Percentiles rank a stretch among this genome's conserved stretches.
Evolutionary conservation across 2,329 filamentous ascomycete species (phyloP).

Genomic region (Helicocarpus griseus): DNA sequence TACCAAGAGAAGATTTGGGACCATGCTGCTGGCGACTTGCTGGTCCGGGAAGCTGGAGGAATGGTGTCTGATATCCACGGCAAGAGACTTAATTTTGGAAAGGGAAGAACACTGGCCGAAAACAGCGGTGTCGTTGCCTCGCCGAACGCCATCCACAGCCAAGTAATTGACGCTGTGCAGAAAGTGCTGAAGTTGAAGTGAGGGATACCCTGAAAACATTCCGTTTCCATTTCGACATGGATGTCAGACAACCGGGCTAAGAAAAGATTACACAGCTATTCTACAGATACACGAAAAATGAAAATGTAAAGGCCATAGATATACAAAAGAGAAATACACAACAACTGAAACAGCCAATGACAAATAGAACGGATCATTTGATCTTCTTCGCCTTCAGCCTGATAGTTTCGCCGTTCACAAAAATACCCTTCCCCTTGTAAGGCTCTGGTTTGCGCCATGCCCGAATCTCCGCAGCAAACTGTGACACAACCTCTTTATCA

Average conservation of each 20-base stretch:
- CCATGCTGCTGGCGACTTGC: conserved; percentile 87
- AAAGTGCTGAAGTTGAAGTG: conserved; percentile 54
- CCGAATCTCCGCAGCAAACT: conserved; percentile 81
- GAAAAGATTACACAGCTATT: conserved; percentile 15
- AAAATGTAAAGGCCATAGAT: conserved; percentile 3
- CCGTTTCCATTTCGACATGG: background rate
- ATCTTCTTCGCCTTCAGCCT: conserved; percentile 98
- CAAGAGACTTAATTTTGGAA: conserved; percentile 73
- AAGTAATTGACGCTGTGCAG: conserved; percentile 74
- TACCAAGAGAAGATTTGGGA: conserved; percentile 99
- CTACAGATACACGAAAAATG: conserved; percentile 1
- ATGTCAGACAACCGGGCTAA: background rate
- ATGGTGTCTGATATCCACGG: conserved; percentile 83
- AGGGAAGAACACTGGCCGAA: conserved; percentile 71
- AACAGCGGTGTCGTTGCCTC: conserved; percentile 95
- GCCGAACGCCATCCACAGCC: conserved; percentile 61
- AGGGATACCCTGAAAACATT: conserved; percentile 2
- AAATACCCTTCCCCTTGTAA: conserved; percentile 99
- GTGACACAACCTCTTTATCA: conserved; percentile 77
- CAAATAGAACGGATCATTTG: conserved; percentile 47
- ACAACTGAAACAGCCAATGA: background rate
- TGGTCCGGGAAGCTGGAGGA: conserved; percentile 89
- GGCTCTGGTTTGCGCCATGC: conserved; percentile 88
- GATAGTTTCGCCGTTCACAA: conserved; percentile 95
- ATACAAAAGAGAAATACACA: conserved; percentile 9